phyloP scores from a whole-genome alignment of 257 asterid genomes.

The Buddleja alternifolia region DNA sequence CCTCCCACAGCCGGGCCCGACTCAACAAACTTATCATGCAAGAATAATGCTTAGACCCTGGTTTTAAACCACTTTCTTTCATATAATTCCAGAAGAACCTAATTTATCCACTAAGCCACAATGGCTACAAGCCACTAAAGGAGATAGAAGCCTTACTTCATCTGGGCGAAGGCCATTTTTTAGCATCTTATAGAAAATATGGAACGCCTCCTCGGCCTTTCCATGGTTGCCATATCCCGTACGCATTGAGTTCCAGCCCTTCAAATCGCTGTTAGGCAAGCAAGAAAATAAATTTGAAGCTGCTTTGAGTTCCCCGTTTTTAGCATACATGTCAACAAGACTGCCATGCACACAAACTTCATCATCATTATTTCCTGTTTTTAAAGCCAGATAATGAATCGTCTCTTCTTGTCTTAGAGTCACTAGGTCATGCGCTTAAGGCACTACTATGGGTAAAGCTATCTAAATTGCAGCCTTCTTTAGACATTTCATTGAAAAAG shows the following conservation, averaged over 20 bases:
- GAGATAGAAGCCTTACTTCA: conserved; percentile 64
- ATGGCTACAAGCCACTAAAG: conserved; percentile 77
- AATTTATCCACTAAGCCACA: conserved; percentile 63
- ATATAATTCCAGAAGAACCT: conserved; percentile 62
- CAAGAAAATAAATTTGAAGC: conserved; percentile 51
- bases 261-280: conserved; percentile 43
- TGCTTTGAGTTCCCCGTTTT: conserved; percentile 67
- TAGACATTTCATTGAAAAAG: conserved; percentile 50
- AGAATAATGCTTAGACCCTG: conserved; percentile 79
- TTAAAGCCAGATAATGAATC: conserved; percentile 65
- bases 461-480: conserved; percentile 47
- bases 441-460: conserved; percentile 65
- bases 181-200: conserved; percentile 49
- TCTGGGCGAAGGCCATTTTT: conserved; percentile 62
- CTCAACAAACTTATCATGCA: conserved; percentile 73
- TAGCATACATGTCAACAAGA: conserved; percentile 81
- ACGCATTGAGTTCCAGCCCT: conserved; percentile 86
- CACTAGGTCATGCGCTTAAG: conserved; percentile 79
- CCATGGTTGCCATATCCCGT: conserved; percentile 82
- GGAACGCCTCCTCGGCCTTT: conserved; percentile 59
- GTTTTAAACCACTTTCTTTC: conserved; percentile 50
- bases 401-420: conserved; percentile 69
- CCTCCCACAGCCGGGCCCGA: conserved; percentile 70
- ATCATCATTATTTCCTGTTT: conserved; percentile 54
- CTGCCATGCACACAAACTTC: conserved; percentile 65